Base-by-base conservation (phyloP, 1,139 yeast species). In the Torulaspora globosa region DNA sequence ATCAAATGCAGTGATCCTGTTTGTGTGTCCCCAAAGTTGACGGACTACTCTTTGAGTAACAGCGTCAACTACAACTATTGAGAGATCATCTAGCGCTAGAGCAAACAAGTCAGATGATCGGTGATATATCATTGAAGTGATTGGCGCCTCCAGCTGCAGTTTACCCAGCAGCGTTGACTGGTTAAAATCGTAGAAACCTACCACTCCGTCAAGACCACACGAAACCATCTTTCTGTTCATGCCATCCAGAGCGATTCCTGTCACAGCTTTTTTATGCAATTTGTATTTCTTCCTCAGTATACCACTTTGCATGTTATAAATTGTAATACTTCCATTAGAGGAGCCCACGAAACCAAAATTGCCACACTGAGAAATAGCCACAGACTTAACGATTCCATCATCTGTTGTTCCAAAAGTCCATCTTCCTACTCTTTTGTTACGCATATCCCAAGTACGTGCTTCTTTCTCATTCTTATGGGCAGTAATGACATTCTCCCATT, bases 321-420 rank as follows among this genome's bases (percentile, higher is more conserved):
- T 87, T 24, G 84, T 90, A 53, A 92, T 83, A n/a, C 87, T 83
- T 53, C 99, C 99, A 34, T 72, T 69, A 1, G 92, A 76, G 4
- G 97, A 88, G n/a, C 97, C 99, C 19, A 94, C 84, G 39, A 92
- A 70, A 1, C 85, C 97, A 68, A 94, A 94, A 65, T 94, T 94
- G 32, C 98, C 98, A 74, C 99, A 94, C 50, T 82, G 86, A 0
- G 97, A 85, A 28, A 92, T 78, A 19, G 85, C 77, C 8, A 88
- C 94, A 24, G 85, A 68, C 60, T 84, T 86, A n/a, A 80, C 95
- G n/a, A 79, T 63, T 1, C 95, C 90, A 4, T 76, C 81, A 66
- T 94, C 98, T 12, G 78, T 76, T 1, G 97, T 86, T 4, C 72
- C 66, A 37, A 94, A 70, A 38, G 72, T 74, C 71, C 82, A 78